Evolutionary conservation across 2,329 filamentous ascomycete genomes (phyloP), one percentile per base, ranked within the genome.

Genomic region (Diplocarpon mali): DNA sequence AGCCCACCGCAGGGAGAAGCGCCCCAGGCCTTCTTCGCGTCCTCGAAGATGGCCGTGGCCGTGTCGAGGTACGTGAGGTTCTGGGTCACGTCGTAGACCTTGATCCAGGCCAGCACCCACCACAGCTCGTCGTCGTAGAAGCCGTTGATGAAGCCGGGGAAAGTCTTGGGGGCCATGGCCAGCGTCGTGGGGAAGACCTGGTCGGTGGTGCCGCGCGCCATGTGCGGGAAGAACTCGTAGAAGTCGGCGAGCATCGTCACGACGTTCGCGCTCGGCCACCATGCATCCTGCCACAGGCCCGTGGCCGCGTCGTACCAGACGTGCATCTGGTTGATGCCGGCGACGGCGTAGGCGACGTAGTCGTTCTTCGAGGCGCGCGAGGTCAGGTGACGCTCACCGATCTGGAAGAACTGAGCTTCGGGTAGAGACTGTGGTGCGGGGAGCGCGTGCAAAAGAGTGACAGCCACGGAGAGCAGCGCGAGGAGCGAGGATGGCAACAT

Each of bases 201-300:
- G 8, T 49, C 40, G 10, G 53, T 56, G 1, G 49, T 52, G 11
- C 46, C 41, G 5, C 38, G 36, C 12, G 46, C 49, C 17, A 49
- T 31, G 6, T 35, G 30, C 0, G 57, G 58, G 15, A 52, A 59
- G 14, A 47, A 51, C 16, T 53, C 53, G 41, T 60, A 51, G 17
- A 75, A 61, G 43, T 85, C 76, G 35, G 71, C 73, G 12, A 86
- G 61, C 20, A 71, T 72, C 0, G 79, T 83, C 46, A 86, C 65
- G 39, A 72, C 70, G 57, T 85, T 86, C 35, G 75, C 83, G 40
- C 72, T 72, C 55, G 83, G 82, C 83, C 83, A 87, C 83, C 83
- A 87, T 4, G 70, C 68, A 0, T 71, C 70, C 42, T 74, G 64
- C 78, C 78, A 86, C 7, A 83, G 66, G 2, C 82, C 82, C 1